Base-by-base conservation (phyloP, 192 early-diverging fungal species). In the Rhizoclosmatium globosum region DNA sequence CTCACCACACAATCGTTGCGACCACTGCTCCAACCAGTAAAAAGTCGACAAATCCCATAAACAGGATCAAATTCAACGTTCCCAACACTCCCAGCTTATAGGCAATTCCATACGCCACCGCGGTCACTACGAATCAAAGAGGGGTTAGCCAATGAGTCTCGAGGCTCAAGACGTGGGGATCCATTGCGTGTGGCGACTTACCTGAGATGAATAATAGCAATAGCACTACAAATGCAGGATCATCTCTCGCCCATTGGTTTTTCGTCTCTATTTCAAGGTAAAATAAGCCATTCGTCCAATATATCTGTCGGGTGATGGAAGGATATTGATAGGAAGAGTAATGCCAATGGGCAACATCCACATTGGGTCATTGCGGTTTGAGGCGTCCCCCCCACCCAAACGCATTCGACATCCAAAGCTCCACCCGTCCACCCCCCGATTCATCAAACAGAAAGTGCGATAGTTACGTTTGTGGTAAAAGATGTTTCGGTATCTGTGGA, bases 231-330 rank as follows among this genome's bases (percentile, higher is more conserved):
- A 98, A 98, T 19, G 96, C 96, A 38, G 97, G 96, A 86, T 99
- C 97, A 82, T 99, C 97, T 71, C 97, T 78, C 47, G 96, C 94
- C 96, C 96, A 99, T 77, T 97, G 95, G 84, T 98, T 99, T 81
- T 99, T 99, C 23, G 97, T 98, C 86, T 99, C 95, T 96, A 66
- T 72, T 53, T 53, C 50, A 53, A 17, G 31, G 43, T 23, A 47
- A 46, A 74, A 21, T 31, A 77, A 21, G 45, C 46, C 48, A 7
- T 41, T 53, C 73, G 41, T 88, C 59, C 3, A 79, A 43, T 47
- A 80, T 47, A 19, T 6, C 76, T 38, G 13, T 44, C 7, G 21
- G 64, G 57, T n/a, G 46, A 31, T 31, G 31, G 31, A 31, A 31
- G 31, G 31, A 31, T 31, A 31, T 31, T 31, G 31, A 31, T 31